A percentile compares a stretch with the other conserved stretches of the same genome.
phyloP scores from a whole-genome alignment of 2,329 filamentous ascomycete genomes.

The Onygena corvina region DNA sequence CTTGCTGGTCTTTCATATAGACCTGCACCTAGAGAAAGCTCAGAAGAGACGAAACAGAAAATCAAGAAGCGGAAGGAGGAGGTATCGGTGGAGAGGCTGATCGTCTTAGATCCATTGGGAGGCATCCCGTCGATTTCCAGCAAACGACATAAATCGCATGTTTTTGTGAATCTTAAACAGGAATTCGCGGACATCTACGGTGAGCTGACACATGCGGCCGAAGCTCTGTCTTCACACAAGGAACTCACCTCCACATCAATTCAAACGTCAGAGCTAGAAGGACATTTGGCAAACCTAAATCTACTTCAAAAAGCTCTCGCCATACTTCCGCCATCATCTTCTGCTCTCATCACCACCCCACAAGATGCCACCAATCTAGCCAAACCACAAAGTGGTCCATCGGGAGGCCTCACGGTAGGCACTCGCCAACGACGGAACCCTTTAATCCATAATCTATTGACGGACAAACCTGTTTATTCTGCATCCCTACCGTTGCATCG shows the following conservation, averaged over 20 bases:
- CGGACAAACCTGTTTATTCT: conserved; percentile 84
- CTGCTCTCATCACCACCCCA: conserved; percentile 79
- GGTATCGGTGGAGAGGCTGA: conserved; percentile 66
- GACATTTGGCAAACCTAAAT: conserved; percentile 59
- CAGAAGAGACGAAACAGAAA: conserved; percentile 29
- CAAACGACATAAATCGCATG: conserved; percentile 50
- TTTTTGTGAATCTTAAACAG: conserved; percentile 89
- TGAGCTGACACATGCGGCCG: conserved; percentile 40
- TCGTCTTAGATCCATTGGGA: conserved; percentile 75
- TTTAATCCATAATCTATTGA: conserved; percentile 87
- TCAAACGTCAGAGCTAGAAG: conserved; percentile 24
- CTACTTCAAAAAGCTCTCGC: conserved; percentile 59
- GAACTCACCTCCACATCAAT: conserved; percentile 18
- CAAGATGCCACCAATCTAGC: conserved; percentile 60
- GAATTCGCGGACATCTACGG: conserved; percentile 61
- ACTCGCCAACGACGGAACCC: conserved; percentile 61
- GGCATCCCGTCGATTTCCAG: conserved; percentile 60
- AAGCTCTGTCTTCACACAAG: conserved; percentile 11
- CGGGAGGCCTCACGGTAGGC: conserved; percentile 38
- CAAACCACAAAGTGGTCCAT: conserved; percentile 19
- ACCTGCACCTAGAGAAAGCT: conserved; percentile 34
- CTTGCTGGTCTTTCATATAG: conserved; percentile 54
- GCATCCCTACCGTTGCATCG: conserved; percentile 72
- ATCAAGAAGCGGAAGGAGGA: conserved; percentile 37
- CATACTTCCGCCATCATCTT: conserved; percentile 70